Base-by-base conservation (phyloP, 108 stramenopile genomes). In the Cyclotella atomus region DNA sequence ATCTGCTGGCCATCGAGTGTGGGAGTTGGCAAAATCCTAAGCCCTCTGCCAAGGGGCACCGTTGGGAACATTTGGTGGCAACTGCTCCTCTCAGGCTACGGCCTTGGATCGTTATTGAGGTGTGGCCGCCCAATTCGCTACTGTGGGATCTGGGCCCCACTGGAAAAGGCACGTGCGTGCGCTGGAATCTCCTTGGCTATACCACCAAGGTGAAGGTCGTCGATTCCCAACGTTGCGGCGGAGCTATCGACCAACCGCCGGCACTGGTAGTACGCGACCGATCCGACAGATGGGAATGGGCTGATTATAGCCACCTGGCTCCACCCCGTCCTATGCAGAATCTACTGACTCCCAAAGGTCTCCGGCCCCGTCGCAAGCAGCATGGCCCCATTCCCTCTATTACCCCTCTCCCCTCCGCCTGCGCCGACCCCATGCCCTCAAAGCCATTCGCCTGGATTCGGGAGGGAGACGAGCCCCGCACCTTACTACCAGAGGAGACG, bases 1-100 rank as follows among this genome's bases (percentile, higher is more conserved):
- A 50, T 50, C n/a, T 50, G n/a, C 49, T 50, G 4, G 49, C n/a
- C 4, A 50, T 50, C 4, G 49, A 50, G n/a, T 50, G 49, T 50
- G 49, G 49, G 4, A 16, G 49, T 16, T 50, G 49, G 49, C 49
- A 50, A 17, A 17, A 17, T n/a, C 49, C 49, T n/a, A n/a, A 9
- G 4, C 49, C 49, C 14, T n/a, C 49, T n/a, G 15, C 4, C 15
- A 9, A 50, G 4, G 49, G 49, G 4, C 49, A 50, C n/a, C 49
- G 49, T 4, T 50, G 49, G 49, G 49, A 50, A n/a, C 8, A 20
- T 20, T 17, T 50, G 8, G 19, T 50, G 49, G 49, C 19, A 4
- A 4, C 14, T 4, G n/a, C 49, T 17, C n/a, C 49, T 4, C 9
- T 20, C 49, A 4, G 4, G 4, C 4, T n/a, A 17, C 49, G 49